These are phyloP conservation scores for Termitomyces heimii DNA, from an alignment of 768 basidiomycete species.

Conservation along the genomic window DNA sequence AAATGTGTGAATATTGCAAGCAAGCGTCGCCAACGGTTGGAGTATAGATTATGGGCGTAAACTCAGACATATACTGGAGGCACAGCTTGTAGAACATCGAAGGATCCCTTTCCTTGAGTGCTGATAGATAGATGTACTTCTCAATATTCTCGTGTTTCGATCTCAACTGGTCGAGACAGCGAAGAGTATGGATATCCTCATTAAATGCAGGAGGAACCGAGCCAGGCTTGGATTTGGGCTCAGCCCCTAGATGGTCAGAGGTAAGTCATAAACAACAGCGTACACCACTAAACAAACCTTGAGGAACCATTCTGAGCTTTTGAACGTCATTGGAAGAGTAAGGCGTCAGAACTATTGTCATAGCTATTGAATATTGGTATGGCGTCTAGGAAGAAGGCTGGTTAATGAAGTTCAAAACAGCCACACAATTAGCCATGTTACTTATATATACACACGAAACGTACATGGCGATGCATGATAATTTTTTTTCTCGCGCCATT, in stretches of 20 bases:
- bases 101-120: conserved; percentile 67
- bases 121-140: conserved; percentile 81
- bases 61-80: conserved; percentile 61
- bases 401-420: background rate
- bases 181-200: conserved; percentile 42
- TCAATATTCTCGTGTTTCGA: conserved; percentile 72
- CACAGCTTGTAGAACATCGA: conserved; percentile 76
- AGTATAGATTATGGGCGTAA: conserved; percentile 83
- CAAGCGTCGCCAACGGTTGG: conserved; percentile 93
- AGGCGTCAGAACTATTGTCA: conserved; percentile 65
- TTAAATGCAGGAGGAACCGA: conserved; percentile 56
- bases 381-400: conserved; percentile 3
- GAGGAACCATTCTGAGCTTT: conserved; percentile 56
- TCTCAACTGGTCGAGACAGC: conserved; percentile 65
- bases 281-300: conserved; percentile 36
- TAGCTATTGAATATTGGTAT: conserved; percentile 14
- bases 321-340: conserved; percentile 68
- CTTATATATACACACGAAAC: conserved; percentile 3
- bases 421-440: background rate
- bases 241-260: conserved; percentile 25
- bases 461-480: conserved; percentile 9
- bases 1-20: conserved; percentile 75
- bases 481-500: conserved; percentile 1
- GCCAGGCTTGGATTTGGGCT: conserved; percentile 42
- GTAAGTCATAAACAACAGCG: background rate